These are phyloP conservation scores for Echria macrotheca DNA, from an alignment of 495 filamentous ascomycete species.

Conservation along the genomic window DNA sequence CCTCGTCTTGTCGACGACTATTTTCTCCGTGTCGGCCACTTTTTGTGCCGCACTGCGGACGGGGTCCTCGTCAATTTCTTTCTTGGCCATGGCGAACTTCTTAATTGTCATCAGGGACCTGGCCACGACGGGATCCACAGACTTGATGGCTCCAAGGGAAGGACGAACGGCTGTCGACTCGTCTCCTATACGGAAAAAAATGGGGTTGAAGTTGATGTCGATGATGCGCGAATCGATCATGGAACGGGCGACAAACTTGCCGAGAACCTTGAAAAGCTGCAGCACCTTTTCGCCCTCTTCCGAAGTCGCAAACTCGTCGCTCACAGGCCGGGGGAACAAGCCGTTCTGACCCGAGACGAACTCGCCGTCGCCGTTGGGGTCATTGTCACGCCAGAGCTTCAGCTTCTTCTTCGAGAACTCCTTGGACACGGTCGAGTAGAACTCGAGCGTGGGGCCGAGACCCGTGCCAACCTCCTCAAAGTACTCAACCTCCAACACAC, in stretches of 20 bases:
- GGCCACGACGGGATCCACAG: slow-evolving; percentile 82
- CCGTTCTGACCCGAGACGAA: slow-evolving; percentile 83
- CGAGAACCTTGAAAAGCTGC: slow-evolving; percentile 85
- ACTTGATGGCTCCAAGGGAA: slow-evolving; percentile 85
- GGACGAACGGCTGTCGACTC: slow-evolving; percentile 67
- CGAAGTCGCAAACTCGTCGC: slow-evolving; percentile 63
- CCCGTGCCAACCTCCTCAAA: slow-evolving; percentile 98
- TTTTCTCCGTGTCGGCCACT: slow-evolving; percentile 56
- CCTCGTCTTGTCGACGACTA: slow-evolving; percentile 63
- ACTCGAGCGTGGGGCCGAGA: slow-evolving; percentile 92
- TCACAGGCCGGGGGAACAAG: slow-evolving; percentile 90
- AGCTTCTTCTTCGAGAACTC: slow-evolving; percentile 96
- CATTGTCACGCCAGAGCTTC: slow-evolving; percentile 92
- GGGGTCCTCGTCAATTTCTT: slow-evolving; percentile 66
- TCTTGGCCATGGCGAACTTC: slow-evolving; percentile 79
- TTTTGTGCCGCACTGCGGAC: slow-evolving; percentile 62
- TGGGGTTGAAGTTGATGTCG: slow-evolving; percentile 95
- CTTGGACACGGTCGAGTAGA: slow-evolving; percentile 96
- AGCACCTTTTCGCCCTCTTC: slow-evolving; percentile 79
- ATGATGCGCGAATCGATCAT: slow-evolving; percentile 99
- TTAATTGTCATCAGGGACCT: slow-evolving; percentile 82
- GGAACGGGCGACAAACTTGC: slow-evolving; percentile 94
- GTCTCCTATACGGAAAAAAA: slow-evolving; percentile 92
- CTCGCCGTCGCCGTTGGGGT: slow-evolving; percentile 67
- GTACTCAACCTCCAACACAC: slow-evolving; percentile 95